phyloP scores from a whole-genome alignment of 2,329 filamentous ascomycete species.

The Venturia effusa region DNA sequence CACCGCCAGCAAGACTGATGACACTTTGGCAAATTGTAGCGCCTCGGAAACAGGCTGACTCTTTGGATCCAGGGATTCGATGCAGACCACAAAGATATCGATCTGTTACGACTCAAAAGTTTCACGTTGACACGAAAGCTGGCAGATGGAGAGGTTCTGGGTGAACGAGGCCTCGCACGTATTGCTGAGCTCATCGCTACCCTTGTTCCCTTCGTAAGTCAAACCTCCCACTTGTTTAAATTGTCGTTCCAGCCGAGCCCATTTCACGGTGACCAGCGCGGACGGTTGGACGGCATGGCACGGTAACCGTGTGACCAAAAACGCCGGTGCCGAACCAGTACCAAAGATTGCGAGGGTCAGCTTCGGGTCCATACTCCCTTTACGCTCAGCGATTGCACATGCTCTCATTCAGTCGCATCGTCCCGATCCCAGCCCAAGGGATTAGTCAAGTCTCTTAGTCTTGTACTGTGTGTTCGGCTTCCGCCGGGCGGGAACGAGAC shows the following conservation, averaged over 20 bases:
- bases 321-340: not conserved
- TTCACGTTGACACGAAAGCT: constrained; percentile 64
- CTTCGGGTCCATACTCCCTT: not conserved
- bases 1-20: constrained; percentile 1
- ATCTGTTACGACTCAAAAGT: constrained; percentile 67
- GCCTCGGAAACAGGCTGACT: constrained; percentile 1
- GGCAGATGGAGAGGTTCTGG: constrained; percentile 51
- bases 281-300: not conserved
- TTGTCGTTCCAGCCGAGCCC: not conserved
- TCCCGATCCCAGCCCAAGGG: not conserved
- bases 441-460: not conserved
- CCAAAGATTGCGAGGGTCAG: not conserved
- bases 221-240: not conserved
- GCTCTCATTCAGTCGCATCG: not conserved
- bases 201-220: constrained; percentile 71
- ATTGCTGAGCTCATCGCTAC: constrained; percentile 54
- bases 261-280: not conserved
- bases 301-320: constrained; percentile 2
- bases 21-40: not conserved
- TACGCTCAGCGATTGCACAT: not conserved
- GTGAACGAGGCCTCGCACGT: constrained; percentile 50
- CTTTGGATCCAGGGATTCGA: constrained; percentile 52
- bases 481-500: not conserved
- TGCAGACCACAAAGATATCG: constrained; percentile 66
- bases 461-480: not conserved